These are phyloP conservation scores for Pseudoneurospora amorphoporcata DNA, from an alignment of 495 filamentous ascomycete genomes.

Conservation along the genomic window DNA sequence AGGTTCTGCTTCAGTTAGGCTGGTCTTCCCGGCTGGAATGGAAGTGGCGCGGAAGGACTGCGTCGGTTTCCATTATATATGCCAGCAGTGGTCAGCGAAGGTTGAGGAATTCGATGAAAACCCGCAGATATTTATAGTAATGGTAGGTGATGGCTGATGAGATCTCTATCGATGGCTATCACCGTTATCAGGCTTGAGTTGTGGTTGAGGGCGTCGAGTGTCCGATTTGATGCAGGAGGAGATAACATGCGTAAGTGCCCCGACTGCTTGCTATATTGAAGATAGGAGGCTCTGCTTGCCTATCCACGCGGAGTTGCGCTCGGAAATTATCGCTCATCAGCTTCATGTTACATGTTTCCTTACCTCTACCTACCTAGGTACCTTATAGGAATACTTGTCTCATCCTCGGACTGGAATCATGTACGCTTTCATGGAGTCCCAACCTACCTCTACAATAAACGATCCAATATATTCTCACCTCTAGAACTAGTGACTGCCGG, in stretches of 20 bases:
- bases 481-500: no score
- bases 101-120: background rate
- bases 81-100: background rate
- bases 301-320: background rate
- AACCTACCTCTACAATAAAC: background rate
- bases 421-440: background rate
- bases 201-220: no score
- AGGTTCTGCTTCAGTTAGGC: no score
- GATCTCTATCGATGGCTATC: background rate
- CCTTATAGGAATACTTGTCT: no score
- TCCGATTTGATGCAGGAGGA: no score
- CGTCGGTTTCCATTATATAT: background rate
- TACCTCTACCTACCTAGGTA: no score
- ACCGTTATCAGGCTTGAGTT: background rate
- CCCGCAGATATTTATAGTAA: background rate
- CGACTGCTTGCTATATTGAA: no score
- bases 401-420: no score
- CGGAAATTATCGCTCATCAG: background rate
- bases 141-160: background rate
- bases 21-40: background rate
- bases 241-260: no score
- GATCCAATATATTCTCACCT: background rate
- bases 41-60: background rate
- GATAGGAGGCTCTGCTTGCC: background rate
- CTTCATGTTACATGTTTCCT: no score